Evolutionary conservation across 2,329 filamentous ascomycete species (phyloP), one percentile per base, ranked within the genome.

Genomic region (Neopestalotiopsis rosae): DNA sequence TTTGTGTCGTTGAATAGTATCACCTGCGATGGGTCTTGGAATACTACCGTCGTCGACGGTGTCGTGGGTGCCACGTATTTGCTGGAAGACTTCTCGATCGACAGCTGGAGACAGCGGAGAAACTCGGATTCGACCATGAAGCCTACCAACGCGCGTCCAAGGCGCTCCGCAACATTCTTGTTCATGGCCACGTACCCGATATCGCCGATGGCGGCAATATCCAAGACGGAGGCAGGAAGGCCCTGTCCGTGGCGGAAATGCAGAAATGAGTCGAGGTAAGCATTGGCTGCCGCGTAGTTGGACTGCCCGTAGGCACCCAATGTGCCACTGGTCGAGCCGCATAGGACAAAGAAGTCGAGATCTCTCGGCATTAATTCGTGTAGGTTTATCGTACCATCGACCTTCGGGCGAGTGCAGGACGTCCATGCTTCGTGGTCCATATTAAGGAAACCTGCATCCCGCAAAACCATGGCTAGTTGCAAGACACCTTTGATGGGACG

Each of bases 241-340:
- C 76, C 77, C 7, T 66, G 69, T 1, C 52, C 45, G 9, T 72
- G 68, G 9, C 79, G 74, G 59, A 76, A 77, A 10, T 74, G 72
- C 32, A 72, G 75, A 6, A 81, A 71, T 9, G 72, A 70, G 40
- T 79, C 75, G 63, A 78, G 67, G 71, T 75, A 81, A 20, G 73
- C 69, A 67, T 81, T 81, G 14, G 73, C 79, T 3, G 79, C 76
- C 4, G 73, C 69, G 66, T 82, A 82, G 64, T 78, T 79, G 64
- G 73, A 69, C 61, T 80, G 78, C 1, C 68, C 70, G 3, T 69
- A 38, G 12, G 69, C 66, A 5, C 74, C 77, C 14, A 76, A 28
- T 7, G 74, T 69, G 42, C 71, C 72, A 0, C 68, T 69, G 20
- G 74, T 58, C 14, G 77, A 79, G 4, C 71, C 73, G 61, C 38